Evolutionary conservation across 352 stramenopile species (phyloP).

Genomic region (Phytophthora megakarya): DNA sequence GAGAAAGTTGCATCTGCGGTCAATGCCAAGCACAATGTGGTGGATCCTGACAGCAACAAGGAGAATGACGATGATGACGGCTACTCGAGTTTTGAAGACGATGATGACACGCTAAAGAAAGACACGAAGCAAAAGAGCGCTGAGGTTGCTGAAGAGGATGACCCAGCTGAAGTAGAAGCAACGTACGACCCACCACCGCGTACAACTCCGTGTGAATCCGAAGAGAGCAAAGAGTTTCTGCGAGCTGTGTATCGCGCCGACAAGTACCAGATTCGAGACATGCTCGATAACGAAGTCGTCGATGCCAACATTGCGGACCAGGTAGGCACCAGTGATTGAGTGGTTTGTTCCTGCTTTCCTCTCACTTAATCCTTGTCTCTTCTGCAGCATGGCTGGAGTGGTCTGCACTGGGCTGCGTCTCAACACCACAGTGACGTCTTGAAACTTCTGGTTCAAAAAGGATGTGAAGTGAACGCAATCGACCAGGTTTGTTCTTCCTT

Average conservation of each 20-base stretch:
- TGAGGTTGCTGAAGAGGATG: conserved; percentile 5
- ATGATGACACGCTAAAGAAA: conserved; percentile 30
- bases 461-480: conserved; percentile 53
- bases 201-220: conserved; percentile 58
- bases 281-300: conserved; percentile 52
- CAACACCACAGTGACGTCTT: conserved; percentile 65
- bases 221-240: conserved; percentile 63
- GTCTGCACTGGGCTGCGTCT: conserved; percentile 76
- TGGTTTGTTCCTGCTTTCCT: not conserved
- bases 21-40: conserved; percentile 16
- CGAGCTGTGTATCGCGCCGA: conserved; percentile 68
- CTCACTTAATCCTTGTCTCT: conserved; percentile 4
- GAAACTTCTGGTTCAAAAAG: conserved; percentile 46
- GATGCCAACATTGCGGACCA: conserved; percentile 66
- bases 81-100: conserved; percentile 73
- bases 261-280: conserved; percentile 50
- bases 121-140: conserved; percentile 17
- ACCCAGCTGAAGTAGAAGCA: conserved; percentile 24
- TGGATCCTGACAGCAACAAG: conserved; percentile 10
- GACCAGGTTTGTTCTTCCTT: conserved; percentile 49
- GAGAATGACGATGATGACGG: conserved; percentile 39
- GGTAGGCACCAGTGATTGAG: conserved; percentile 27
- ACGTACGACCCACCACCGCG: conserved; percentile 32
- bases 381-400: conserved; percentile 74
- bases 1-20: conserved; percentile 11